phyloP scores from a whole-genome alignment of 208 protist genomes.

The Blastocrithidia nonstop region DNA sequence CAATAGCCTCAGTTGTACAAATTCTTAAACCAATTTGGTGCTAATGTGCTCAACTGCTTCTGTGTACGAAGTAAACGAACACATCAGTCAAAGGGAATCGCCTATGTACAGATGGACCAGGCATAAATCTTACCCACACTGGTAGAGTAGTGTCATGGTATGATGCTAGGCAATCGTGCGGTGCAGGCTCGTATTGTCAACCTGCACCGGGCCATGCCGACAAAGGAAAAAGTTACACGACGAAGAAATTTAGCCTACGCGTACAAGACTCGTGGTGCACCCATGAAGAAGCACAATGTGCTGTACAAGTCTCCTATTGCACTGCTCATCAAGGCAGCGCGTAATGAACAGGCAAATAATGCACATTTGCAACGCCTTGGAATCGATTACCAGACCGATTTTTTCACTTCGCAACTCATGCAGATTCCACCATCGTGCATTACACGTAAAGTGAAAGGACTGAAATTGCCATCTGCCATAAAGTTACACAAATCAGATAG shows the following conservation, averaged over 20 bases:
- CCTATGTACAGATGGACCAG: constrained; percentile 77
- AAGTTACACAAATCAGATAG: no score
- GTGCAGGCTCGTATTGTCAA: constrained; percentile 40
- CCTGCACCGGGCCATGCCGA: constrained; percentile 61
- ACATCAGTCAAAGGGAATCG: constrained; percentile 71
- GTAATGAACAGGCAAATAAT: constrained; percentile 63
- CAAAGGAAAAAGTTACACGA: constrained; percentile 30
- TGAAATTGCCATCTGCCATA: no score
- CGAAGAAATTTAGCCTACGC: constrained; percentile 48
- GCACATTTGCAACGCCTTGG: constrained; percentile 44
- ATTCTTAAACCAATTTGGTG: constrained; percentile 76
- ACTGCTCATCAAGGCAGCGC: constrained; percentile 47
- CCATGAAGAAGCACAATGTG: constrained; percentile 47
- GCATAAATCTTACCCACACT: constrained; percentile 43
- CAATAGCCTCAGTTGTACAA: constrained; percentile 80
- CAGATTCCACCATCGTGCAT: constrained; percentile 13
- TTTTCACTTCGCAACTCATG: constrained; percentile 47
- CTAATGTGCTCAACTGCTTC: constrained; percentile 74
- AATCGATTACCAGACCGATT: constrained; percentile 38
- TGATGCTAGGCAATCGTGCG: constrained; percentile 59
- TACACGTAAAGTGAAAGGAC: background rate
- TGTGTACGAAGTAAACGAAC: constrained; percentile 75
- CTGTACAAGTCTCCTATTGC: constrained; percentile 29
- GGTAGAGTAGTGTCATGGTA: constrained; percentile 78
- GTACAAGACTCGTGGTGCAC: constrained; percentile 40